Conservation (phyloP, 768 basidiomycete genomes). For the Suillus weaverae region DNA sequence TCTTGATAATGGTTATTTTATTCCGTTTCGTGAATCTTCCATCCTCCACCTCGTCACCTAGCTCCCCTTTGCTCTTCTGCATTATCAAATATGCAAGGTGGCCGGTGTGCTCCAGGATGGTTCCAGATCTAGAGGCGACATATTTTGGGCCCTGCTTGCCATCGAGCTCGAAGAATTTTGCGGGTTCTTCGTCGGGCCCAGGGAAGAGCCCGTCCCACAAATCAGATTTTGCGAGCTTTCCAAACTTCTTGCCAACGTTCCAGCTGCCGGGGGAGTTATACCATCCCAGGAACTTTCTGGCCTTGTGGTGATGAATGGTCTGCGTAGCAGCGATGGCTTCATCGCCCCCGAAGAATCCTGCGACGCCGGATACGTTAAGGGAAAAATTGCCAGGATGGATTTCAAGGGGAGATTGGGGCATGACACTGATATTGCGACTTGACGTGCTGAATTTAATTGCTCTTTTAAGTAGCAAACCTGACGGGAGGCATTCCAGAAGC, state of each 20-base stretch:
- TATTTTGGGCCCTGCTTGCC: conserved; percentile 28
- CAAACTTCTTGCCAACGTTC: conserved; percentile 30
- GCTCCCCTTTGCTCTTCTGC: conserved; percentile 18
- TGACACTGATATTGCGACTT: not conserved
- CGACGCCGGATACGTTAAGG: conserved; percentile 30
- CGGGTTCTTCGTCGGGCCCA: conserved; percentile 19
- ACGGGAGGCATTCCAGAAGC: not conserved
- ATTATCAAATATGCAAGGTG: conserved; percentile 30
- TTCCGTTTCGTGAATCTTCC: conserved; percentile 13
- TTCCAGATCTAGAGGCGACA: conserved; percentile 26
- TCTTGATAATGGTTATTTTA: conserved; percentile 20
- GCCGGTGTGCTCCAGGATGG: conserved; percentile 24
- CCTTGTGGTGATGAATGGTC: conserved; percentile 27
- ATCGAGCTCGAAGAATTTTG: conserved; percentile 24
- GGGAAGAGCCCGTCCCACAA: conserved; percentile 29
- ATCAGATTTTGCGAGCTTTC: conserved; percentile 24
- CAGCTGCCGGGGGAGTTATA: conserved; percentile 36
- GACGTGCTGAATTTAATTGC: not conserved
- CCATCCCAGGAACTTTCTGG: conserved; percentile 34
- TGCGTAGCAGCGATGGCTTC: conserved; percentile 31
- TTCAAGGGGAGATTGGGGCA: conserved; percentile 5
- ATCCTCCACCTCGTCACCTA: not conserved
- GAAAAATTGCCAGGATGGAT: conserved; percentile 17
- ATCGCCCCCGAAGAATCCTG: conserved; percentile 35
- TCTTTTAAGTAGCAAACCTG: not conserved